Percentiles rank a stretch among this genome's conserved stretches.
Evolutionary conservation across 108 stramenopile genomes (phyloP).

Genomic region (Nannochloropsis gaditana): DNA sequence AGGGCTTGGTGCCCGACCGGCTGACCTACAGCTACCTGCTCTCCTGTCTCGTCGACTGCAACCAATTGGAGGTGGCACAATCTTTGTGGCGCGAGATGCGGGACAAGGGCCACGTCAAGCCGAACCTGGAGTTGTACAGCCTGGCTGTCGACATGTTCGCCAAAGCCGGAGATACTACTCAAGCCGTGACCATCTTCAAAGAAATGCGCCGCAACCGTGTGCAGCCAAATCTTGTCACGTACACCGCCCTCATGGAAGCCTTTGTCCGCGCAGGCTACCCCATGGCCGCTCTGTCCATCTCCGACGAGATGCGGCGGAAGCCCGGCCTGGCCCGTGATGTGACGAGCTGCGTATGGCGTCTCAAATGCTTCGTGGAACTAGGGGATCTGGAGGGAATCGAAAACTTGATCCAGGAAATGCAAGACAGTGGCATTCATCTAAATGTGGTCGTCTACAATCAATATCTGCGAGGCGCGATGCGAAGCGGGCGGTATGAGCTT

Average conservation of each 20-base stretch:
- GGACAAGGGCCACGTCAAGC: slow-evolving; percentile 3
- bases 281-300: slow-evolving; percentile 7
- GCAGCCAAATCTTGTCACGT: neutral
- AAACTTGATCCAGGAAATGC: neutral
- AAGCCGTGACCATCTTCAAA: slow-evolving; percentile 13
- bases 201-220: slow-evolving; percentile 14
- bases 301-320: slow-evolving; percentile 17
- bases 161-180: neutral
- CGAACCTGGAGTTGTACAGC: slow-evolving; percentile 8
- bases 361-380: slow-evolving; percentile 20
- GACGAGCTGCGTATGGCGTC: slow-evolving; percentile 8
- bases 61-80: neutral
- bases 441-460: neutral
- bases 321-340: neutral
- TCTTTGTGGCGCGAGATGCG: neutral
- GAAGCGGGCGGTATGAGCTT: neutral
- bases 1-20: neutral
- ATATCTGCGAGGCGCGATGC: neutral
- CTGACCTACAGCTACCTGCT: slow-evolving; percentile 10
- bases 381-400: neutral
- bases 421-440: neutral
- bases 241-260: neutral
- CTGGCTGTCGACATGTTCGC: slow-evolving; percentile 17
- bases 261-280: neutral
- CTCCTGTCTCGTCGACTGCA: neutral